Percentiles rank a stretch among this genome's conserved stretches.
phyloP scores from a whole-genome alignment of 169 alveolate genomes.

The Plasmodium gallinaceum region DNA sequence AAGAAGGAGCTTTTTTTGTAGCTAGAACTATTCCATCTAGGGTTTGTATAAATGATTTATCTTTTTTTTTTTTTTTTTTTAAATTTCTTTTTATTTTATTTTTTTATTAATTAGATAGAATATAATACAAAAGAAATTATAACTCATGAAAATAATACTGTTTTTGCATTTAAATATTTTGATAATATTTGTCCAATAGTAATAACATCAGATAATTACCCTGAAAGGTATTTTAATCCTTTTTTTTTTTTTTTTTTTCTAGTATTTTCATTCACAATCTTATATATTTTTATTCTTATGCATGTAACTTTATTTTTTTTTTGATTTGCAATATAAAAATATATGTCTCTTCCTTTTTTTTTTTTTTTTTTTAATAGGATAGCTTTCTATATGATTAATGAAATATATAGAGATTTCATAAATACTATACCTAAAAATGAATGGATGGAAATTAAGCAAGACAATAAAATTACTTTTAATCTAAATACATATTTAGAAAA shows the following conservation, averaged over 20 bases:
- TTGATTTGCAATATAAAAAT: not conserved
- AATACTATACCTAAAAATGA: conserved; percentile 44
- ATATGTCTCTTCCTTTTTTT: not conserved
- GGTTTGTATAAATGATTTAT: conserved; percentile 38
- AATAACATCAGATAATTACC: conserved; percentile 74
- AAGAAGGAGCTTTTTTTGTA: conserved; percentile 73
- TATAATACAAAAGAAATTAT: conserved; percentile 72
- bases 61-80: not conserved
- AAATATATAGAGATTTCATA: conserved; percentile 54
- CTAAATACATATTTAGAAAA: conserved; percentile 47
- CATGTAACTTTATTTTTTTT: not conserved
- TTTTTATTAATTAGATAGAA: conserved; percentile 40
- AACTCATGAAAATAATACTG: conserved; percentile 65
- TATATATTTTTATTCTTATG: not conserved
- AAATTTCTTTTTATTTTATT: not conserved
- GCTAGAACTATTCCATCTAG: conserved; percentile 77
- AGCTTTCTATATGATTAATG: conserved; percentile 76
- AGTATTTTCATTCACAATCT: too few relatives aligned
- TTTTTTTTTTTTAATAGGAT: conserved; percentile 26
- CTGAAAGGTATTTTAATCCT: conserved; percentile 52
- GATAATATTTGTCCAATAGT: conserved; percentile 73
- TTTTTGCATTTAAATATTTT: conserved; percentile 60
- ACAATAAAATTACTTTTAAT: conserved; percentile 51
- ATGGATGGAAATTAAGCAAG: conserved; percentile 68
- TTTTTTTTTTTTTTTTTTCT: conserved; percentile 23